Percentiles rank a stretch among this genome's conserved stretches.
phyloP scores from a whole-genome alignment of 768 basidiomycete species.

The Boletus pseudo-olivaceus region DNA sequence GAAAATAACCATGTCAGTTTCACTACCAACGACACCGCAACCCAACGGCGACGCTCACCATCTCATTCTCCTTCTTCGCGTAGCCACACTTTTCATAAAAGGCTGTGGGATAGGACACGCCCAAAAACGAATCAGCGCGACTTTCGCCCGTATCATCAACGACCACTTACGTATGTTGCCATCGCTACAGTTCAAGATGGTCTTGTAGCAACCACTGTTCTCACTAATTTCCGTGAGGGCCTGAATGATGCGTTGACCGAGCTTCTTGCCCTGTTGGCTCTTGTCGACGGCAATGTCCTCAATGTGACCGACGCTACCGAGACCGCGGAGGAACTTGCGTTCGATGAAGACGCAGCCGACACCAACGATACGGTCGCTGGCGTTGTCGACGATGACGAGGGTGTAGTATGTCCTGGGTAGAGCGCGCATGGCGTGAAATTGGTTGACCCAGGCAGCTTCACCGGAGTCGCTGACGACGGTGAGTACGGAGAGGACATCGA shows the following conservation, averaged over 20 bases:
- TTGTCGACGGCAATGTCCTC: conserved; percentile 96
- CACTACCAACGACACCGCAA: neutral
- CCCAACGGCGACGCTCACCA: conserved; percentile 54
- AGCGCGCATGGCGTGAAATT: conserved; percentile 60
- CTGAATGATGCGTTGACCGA: conserved; percentile 84
- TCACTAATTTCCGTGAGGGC: conserved; percentile 84
- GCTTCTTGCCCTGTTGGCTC: conserved; percentile 84
- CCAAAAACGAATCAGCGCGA: conserved; percentile 6
- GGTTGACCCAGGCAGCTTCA: conserved; percentile 61
- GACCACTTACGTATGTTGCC: conserved; percentile 79
- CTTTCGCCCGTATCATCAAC: neutral
- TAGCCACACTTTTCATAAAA: conserved; percentile 98
- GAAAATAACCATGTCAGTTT: conserved; percentile 4
- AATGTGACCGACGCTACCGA: conserved; percentile 91
- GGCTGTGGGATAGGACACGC: conserved; percentile 47
- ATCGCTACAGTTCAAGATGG: conserved; percentile 92
- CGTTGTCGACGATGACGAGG: conserved; percentile 76
- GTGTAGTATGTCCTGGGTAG: conserved; percentile 70
- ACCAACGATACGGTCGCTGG: conserved; percentile 75
- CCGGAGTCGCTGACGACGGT: conserved; percentile 68
- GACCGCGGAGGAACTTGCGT: conserved; percentile 86
- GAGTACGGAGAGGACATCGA: conserved; percentile 73
- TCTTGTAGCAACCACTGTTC: conserved; percentile 86
- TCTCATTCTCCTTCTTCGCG: conserved; percentile 87
- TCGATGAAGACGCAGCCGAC: conserved; percentile 86